Conservation (phyloP, 352 stramenopile genomes). For the Pythium aquatile region DNA sequence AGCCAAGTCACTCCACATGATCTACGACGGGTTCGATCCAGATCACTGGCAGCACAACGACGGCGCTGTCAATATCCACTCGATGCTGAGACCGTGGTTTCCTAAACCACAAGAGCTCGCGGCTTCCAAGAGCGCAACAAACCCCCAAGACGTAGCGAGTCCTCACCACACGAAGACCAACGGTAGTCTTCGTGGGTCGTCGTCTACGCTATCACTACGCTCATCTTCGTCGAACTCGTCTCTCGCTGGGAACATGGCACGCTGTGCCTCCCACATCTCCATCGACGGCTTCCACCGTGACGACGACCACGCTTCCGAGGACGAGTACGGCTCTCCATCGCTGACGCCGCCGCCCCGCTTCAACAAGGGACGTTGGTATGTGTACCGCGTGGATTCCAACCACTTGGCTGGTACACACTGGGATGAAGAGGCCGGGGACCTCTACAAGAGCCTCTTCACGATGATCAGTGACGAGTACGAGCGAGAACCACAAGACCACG, state of each 20-base stretch:
- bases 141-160: conserved; percentile 26
- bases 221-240: conserved; percentile 41
- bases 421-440: conserved; percentile 54
- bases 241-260: conserved; percentile 29
- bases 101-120: conserved; percentile 41
- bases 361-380: conserved; percentile 69
- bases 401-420: conserved; percentile 72
- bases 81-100: conserved; percentile 66
- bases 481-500: conserved; percentile 20
- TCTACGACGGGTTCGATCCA: conserved; percentile 62
- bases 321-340: neutral
- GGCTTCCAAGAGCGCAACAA: conserved; percentile 12
- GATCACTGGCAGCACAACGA: conserved; percentile 75
- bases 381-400: conserved; percentile 76
- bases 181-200: conserved; percentile 9
- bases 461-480: conserved; percentile 66
- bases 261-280: conserved; percentile 69
- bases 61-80: conserved; percentile 73
- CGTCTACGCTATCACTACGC: conserved; percentile 35
- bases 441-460: conserved; percentile 73
- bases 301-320: conserved; percentile 27
- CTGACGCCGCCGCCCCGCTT: conserved; percentile 27
- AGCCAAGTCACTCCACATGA: conserved; percentile 43
- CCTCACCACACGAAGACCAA: conserved; percentile 2
- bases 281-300: conserved; percentile 63